These are phyloP conservation scores for Penicillium turbatum DNA, from an alignment of 495 filamentous ascomycete genomes.

Conservation along the genomic window DNA sequence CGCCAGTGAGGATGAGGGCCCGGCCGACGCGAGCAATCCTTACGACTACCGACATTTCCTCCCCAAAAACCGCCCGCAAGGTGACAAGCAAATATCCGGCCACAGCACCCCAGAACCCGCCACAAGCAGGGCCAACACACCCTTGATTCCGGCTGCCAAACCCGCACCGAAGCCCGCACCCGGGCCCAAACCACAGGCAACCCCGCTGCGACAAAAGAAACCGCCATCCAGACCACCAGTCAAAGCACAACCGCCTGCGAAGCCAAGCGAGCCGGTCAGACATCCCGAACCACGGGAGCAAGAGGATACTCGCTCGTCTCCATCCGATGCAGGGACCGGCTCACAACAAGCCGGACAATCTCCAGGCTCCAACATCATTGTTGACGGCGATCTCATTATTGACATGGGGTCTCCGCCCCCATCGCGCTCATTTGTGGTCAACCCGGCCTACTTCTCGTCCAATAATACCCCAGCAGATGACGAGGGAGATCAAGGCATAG, in stretches of 20 bases:
- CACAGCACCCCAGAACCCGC: constrained; percentile 39
- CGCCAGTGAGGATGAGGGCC: constrained; percentile 40
- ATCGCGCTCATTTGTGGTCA: constrained; percentile 34
- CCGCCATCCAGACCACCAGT: constrained; percentile 17
- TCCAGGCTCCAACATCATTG: constrained; percentile 43
- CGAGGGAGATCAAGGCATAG: constrained; percentile 39
- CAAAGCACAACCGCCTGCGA: constrained; percentile 14
- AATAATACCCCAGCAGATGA: constrained; percentile 36
- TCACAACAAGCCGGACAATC: constrained; percentile 38
- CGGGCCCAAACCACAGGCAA: constrained; percentile 32
- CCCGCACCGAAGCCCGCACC: constrained; percentile 30
- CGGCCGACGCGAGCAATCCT: constrained; percentile 50
- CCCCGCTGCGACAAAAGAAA: constrained; percentile 34
- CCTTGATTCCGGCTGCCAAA: constrained; percentile 25
- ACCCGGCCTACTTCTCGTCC: constrained; percentile 42
- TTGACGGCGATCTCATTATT: constrained; percentile 47
- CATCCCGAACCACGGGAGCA: constrained; percentile 16
- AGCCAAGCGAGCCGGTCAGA: constrained; percentile 12
- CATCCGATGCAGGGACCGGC: constrained; percentile 34
- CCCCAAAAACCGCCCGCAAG: constrained; percentile 33
- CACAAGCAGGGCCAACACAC: constrained; percentile 35
- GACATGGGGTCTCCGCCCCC: constrained; percentile 49
- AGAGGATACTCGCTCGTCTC: constrained; percentile 22
- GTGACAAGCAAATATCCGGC: constrained; percentile 34
- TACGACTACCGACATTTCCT: constrained; percentile 60